Evolutionary conservation across 192 early-diverging fungal genomes (phyloP).

Genomic region (Rhizoclosmatium sp.): DNA sequence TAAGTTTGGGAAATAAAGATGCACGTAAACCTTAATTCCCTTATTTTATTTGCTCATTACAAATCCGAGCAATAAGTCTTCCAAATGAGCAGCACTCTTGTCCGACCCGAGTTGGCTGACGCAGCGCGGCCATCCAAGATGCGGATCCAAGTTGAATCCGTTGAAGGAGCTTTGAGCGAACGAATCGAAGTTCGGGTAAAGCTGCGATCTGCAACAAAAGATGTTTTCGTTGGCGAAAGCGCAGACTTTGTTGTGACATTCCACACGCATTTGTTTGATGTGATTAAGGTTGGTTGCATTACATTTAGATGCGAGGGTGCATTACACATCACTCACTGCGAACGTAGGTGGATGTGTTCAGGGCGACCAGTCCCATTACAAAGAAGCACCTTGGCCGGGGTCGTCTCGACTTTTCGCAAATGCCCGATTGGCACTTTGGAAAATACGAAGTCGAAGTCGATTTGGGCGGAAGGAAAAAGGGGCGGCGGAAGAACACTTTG

Average conservation of each 20-base stretch:
- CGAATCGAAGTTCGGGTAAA: not conserved
- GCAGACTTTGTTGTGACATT: slow-evolving; percentile 34
- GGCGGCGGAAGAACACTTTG: too few species aligned
- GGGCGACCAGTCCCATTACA: not conserved
- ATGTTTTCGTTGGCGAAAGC: not conserved
- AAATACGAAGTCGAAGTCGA: not conserved
- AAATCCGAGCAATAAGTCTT: too few species aligned
- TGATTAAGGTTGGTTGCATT: slow-evolving; percentile 25
- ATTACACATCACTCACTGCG: not conserved
- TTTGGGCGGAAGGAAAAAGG: too few species aligned
- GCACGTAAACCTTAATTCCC: too few species aligned
- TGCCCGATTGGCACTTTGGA: slow-evolving; percentile 38
- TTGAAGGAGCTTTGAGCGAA: not conserved
- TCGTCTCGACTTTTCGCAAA: not conserved
- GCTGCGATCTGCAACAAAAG: not conserved
- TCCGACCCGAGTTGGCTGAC: not conserved
- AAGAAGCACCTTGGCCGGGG: slow-evolving; percentile 26
- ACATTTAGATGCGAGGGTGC: not conserved
- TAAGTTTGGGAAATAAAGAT: too few species aligned
- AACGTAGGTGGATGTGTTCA: slow-evolving; percentile 18
- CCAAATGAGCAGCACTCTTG: too few species aligned
- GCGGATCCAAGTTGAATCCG: not conserved
- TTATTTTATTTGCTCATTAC: too few species aligned
- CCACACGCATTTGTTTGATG: slow-evolving; percentile 35
- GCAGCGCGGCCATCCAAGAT: slow-evolving; percentile 9